Conservation (phyloP, 176 grass and related monocot species). For the Leersia perrieri region DNA sequence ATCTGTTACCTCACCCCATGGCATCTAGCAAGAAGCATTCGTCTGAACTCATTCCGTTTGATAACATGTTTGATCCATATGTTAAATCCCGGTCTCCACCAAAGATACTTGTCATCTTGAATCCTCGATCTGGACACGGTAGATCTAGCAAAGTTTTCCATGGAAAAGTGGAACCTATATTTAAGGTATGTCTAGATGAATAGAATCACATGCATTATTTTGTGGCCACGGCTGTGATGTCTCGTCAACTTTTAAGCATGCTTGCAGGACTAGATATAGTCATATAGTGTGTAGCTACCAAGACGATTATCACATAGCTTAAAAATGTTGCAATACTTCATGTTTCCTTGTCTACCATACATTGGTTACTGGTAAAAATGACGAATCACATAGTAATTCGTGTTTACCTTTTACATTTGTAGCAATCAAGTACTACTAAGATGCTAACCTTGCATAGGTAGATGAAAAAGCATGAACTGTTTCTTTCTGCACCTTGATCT, state of each 20-base stretch:
- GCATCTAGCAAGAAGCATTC: conserved; percentile 78
- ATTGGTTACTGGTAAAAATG: background rate
- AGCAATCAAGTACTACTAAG: conserved; percentile 1
- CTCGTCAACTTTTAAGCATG: conserved; percentile 17
- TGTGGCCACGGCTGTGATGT: background rate
- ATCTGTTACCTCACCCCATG: conserved; percentile 91
- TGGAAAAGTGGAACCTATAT: conserved; percentile 95
- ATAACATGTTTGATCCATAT: conserved; percentile 77
- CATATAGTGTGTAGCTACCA: background rate
- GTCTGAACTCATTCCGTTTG: conserved; percentile 66
- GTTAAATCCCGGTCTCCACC: conserved; percentile 89
- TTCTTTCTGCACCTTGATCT: conserved; percentile 5
- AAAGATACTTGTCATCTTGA: conserved; percentile 94
- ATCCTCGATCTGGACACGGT: conserved; percentile 95
- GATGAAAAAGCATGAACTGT: conserved; percentile 2
- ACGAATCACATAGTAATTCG: background rate
- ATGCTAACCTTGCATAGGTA: background rate
- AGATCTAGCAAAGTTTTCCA: conserved; percentile 98
- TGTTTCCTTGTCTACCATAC: background rate
- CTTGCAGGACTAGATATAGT: background rate
- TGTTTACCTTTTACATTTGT: background rate
- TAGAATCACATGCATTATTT: conserved; percentile 29
- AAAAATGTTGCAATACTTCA: background rate
- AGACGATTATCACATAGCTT: background rate
- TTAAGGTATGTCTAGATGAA: conserved; percentile 74